Conservation (phyloP, 2,329 filamentous ascomycete genomes). For the Exophiala aquamarina region DNA sequence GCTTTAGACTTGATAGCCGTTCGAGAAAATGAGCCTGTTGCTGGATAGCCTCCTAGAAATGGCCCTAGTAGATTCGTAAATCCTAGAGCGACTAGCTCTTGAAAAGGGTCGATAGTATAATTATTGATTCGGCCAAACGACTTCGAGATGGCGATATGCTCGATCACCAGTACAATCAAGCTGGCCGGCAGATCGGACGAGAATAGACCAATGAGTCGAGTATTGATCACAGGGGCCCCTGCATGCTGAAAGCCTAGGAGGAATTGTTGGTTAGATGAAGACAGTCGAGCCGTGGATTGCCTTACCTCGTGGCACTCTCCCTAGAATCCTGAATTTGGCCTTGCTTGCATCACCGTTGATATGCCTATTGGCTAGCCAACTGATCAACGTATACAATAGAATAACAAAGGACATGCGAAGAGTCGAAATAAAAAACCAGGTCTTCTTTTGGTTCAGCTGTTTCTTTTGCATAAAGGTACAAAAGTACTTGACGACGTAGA, state of each 20-base stretch:
- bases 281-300: too few species aligned
- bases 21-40: constrained; percentile 92
- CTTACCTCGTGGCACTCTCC: constrained; percentile 78
- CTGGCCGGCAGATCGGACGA: constrained; percentile 74
- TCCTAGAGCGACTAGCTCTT: constrained; percentile 93
- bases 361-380: constrained; percentile 78
- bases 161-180: constrained; percentile 91
- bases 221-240: constrained; percentile 68
- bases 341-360: constrained; percentile 57
- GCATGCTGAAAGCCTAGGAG: constrained; percentile 82
- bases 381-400: constrained; percentile 85
- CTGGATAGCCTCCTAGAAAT: constrained; percentile 87
- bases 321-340: constrained; percentile 72
- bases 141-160: constrained; percentile 96
- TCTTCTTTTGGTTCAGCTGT: constrained; percentile 66
- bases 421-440: constrained; percentile 88
- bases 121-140: constrained; percentile 96
- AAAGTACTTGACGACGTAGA: constrained; percentile 71
- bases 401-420: constrained; percentile 90
- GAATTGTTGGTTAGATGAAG: too few species aligned
- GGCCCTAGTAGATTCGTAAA: constrained; percentile 86
- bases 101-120: constrained; percentile 94
- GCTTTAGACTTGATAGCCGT: constrained; percentile 98
- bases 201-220: constrained; percentile 66
- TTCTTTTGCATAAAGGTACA: constrained; percentile 69